Evolutionary conservation across 2,329 filamentous ascomycete species (phyloP), one percentile per base, ranked within the genome.

Genomic region (Hypocreales sp.): DNA sequence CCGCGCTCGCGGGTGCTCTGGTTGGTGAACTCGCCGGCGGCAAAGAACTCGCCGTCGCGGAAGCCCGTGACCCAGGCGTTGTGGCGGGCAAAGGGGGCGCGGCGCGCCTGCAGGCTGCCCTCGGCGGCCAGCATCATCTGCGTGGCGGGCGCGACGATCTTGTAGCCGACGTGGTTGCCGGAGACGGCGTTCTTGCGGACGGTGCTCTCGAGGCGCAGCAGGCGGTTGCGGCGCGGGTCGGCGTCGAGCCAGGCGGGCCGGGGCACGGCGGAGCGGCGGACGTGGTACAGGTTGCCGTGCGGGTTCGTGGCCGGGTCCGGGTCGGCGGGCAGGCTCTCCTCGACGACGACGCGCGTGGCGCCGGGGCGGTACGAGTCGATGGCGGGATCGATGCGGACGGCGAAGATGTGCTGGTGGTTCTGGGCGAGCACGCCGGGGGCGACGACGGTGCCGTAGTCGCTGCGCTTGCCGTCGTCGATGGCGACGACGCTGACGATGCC

Each of bases 401-500:
- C 64, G 43, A 81, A 79, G 23, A 80, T 60, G 48, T 81, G 76
- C 44, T 81, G 76, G 37, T 81, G 75, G 45, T 78, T 72, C 33
- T 72, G 71, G 0, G 75, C 76, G 2, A 80, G 51, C 0, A 74
- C 67, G 0, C 75, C 75, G 0, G 69, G 65, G 0, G 61, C 58
- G 2, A 82, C 74, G 1, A 77, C 55, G 29, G 67, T 78, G 13
- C 72, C 72, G 43, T 63, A 77, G 6, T 45, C 46, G 41, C 36
- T 64, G 14, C 39, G 53, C 31, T 60, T 65, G 37, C 65, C 63
- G 39, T 51, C 64, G 30, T 67, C 65, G 30, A 77, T 72, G 36
- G 67, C 61, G 15, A 71, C 60, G 2, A 70, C 65, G 6, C 62
- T 69, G 9, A 79, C 56, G 22, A 80, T 69, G 3, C 75, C 75